These are phyloP conservation scores for Fusarium neocosmosporiellum DNA, from an alignment of 2,329 filamentous ascomycete genomes.

Conservation along the genomic window DNA sequence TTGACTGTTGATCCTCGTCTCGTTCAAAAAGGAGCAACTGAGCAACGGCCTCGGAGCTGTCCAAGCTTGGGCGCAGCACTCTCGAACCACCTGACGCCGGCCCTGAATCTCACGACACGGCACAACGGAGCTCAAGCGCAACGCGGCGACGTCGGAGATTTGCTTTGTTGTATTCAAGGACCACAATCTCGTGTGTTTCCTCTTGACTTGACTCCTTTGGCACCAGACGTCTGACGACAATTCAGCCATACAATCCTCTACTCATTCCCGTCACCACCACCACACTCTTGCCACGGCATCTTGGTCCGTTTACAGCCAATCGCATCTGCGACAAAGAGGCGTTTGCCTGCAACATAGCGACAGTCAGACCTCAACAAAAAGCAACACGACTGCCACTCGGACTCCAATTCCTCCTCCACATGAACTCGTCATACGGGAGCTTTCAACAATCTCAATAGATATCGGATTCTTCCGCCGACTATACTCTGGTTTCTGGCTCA, in stretches of 20 bases:
- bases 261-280: conserved; percentile 3
- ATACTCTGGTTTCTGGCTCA: background rate
- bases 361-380: conserved; percentile 34
- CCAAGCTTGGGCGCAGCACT: conserved; percentile 37
- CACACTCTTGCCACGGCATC: conserved; percentile 24
- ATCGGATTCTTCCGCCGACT: conserved; percentile 11
- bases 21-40: conserved; percentile 9
- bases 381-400: conserved; percentile 6
- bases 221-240: background rate
- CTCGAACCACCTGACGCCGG: conserved; percentile 36
- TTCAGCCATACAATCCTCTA: conserved; percentile 15
- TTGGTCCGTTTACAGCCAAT: conserved; percentile 32
- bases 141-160: conserved; percentile 36
- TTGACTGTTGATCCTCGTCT: conserved; percentile 1
- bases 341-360: conserved; percentile 39
- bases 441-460: conserved; percentile 19
- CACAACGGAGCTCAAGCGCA: conserved; percentile 7
- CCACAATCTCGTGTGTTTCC: background rate
- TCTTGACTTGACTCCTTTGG: background rate
- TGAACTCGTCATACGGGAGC: conserved; percentile 42
- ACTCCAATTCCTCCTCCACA: conserved; percentile 26
- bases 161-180: conserved; percentile 8
- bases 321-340: conserved; percentile 45
- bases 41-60: conserved; percentile 40
- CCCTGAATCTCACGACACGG: conserved; percentile 39